Evolutionary conservation across 352 stramenopile species (phyloP), one percentile per base, ranked within the genome.

Genomic region (Thraustotheca clavata): DNA sequence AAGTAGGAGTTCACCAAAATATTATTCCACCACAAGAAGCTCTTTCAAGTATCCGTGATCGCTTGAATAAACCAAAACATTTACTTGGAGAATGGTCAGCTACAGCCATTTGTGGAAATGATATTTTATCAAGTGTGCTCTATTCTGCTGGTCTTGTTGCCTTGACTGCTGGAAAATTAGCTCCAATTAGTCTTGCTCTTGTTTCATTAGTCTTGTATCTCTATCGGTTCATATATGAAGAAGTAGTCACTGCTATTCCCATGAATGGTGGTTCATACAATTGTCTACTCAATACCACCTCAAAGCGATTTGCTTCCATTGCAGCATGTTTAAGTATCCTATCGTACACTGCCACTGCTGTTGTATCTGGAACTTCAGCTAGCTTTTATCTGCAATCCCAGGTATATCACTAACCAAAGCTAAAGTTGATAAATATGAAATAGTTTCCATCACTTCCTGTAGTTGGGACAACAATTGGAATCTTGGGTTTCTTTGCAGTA

Each of bases 181-280:
- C 83, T 38, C 89, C 89, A 4, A 40, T 52, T 95, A 22, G 87
- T 81, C 78, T 96, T 60, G 52, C 75, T 26, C 67, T 96, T 8
- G 88, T 97, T 8, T 82, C 86, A 0, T 43, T 83, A 5, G 77
- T 86, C 59, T 71, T 88, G 18, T 85, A 76, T 39, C 71, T 83
- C 39, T 86, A 80, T 63, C 81, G 82, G 26, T 90, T 81, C 49
- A 95, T 97, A 31, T 97, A 97, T 73, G 84, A 89, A 48, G 89
- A 97, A 62, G 89, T 84, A 0, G 91, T 96, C 49, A 94, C 77
- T 16, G 89, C 89, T 6, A 84, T 97, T 31, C 89, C 89, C 4
- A 77, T 96, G 35, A 97, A 97, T 62, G 89, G 89, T 27, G 89
- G 89, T 7, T 92, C 87, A 6, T 97, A 97, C 71, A 97, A 96